Evolutionary conservation across 208 protist species (phyloP).

Genomic region (Leishmania lainsoni): DNA sequence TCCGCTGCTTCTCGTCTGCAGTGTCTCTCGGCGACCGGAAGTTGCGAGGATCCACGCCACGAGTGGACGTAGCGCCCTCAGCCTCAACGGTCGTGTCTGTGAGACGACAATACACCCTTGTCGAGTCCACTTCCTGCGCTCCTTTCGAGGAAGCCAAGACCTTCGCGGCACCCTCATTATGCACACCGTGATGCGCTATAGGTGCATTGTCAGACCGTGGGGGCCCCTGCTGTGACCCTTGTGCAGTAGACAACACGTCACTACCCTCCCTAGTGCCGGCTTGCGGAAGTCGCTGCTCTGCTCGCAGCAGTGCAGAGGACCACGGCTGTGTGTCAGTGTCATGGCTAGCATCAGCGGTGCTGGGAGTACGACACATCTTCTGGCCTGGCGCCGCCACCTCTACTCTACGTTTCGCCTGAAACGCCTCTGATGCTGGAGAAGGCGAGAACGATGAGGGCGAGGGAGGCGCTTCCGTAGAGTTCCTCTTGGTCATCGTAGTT

Average conservation of each 20-base stretch:
- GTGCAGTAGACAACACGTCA: background rate
- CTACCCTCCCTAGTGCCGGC: background rate
- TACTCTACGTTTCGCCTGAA: background rate
- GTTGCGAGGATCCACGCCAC: background rate
- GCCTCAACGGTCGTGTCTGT: background rate
- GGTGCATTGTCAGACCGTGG: background rate
- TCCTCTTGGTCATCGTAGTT: background rate
- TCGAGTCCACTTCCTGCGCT: background rate
- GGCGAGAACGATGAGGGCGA: background rate
- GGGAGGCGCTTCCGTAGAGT: background rate
- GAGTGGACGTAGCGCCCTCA: background rate
- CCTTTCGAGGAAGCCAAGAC: background rate
- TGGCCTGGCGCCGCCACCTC: no score
- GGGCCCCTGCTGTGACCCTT: background rate
- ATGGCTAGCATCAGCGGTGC: background rate
- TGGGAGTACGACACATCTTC: background rate
- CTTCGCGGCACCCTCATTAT: background rate
- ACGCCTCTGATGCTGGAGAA: background rate
- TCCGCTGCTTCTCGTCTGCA: slow-evolving; percentile 11
- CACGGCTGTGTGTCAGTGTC: slow-evolving; percentile 27
- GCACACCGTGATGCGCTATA: background rate
- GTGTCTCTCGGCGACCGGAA: background rate
- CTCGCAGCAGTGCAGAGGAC: slow-evolving; percentile 20
- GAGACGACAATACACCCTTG: background rate
- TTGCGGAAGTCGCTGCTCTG: slow-evolving; percentile 18